These are phyloP conservation scores for Peniophora sp. DNA, from an alignment of 1,284 basidiomycete genomes.

Conservation along the genomic window DNA sequence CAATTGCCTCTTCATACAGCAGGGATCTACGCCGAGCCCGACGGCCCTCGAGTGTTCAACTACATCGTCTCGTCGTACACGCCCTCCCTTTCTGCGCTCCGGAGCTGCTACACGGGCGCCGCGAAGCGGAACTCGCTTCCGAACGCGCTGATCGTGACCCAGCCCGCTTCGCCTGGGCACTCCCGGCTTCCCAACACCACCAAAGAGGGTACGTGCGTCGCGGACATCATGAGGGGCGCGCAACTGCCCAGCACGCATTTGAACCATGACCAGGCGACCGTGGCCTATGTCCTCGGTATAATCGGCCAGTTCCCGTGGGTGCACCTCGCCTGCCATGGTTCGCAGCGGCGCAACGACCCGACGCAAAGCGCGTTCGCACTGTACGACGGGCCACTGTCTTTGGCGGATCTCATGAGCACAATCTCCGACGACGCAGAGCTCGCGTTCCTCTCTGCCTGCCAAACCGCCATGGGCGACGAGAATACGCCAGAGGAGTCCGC, in stretches of 20 bases:
- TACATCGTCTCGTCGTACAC: not conserved
- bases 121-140: too few species aligned
- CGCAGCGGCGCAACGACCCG: not conserved
- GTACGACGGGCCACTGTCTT: conserved; percentile 1
- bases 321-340: conserved; percentile 2
- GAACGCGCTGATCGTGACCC: not conserved
- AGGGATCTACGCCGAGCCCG: not conserved
- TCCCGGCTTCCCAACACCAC: not conserved
- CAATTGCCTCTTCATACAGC: not conserved
- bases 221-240: not conserved
- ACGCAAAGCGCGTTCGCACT: conserved; percentile 2
- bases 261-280: conserved; percentile 8
- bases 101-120: too few species aligned
- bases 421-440: not conserved
- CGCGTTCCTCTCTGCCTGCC: conserved; percentile 2
- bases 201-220: not conserved
- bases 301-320: not conserved
- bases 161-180: not conserved
- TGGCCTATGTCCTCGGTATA: not conserved
- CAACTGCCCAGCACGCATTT: not conserved
- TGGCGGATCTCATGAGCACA: not conserved
- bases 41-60: not conserved
- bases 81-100: not conserved
- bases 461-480: conserved; percentile 2
- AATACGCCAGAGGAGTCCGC: conserved; percentile 1